These are phyloP conservation scores for Pseudevernia furfuracea DNA, from an alignment of 495 filamentous ascomycete genomes.

Conservation along the genomic window DNA sequence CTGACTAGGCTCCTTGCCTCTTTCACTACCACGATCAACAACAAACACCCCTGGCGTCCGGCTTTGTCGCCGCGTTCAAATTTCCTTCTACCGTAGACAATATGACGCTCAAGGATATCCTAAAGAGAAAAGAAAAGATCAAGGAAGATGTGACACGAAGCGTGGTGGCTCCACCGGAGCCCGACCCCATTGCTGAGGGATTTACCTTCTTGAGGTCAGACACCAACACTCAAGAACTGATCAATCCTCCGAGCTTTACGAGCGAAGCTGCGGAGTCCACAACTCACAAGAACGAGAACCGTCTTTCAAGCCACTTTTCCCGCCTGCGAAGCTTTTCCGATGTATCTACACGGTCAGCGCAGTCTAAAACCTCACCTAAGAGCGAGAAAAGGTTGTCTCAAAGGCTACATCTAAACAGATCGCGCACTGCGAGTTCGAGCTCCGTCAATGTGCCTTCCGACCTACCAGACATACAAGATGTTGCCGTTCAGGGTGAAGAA, in stretches of 20 bases:
- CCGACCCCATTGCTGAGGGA: conserved; percentile 44
- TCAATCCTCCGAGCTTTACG: conserved; percentile 53
- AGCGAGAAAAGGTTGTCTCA: conserved; percentile 54
- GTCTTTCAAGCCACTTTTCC: conserved; percentile 27
- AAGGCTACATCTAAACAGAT: conserved; percentile 55
- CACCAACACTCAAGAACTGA: conserved; percentile 69
- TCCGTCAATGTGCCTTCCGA: conserved; percentile 71
- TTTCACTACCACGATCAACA: background rate
- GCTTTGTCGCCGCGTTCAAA: background rate
- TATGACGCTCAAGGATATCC: conserved; percentile 67
- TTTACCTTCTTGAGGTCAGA: conserved; percentile 82
- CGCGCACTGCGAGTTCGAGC: conserved; percentile 41
- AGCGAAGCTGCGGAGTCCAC: conserved; percentile 31
- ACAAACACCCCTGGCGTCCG: background rate
- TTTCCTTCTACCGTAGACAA: conserved; percentile 18
- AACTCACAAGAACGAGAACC: conserved; percentile 23
- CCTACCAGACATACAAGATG: conserved; percentile 62
- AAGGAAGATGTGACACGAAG: conserved; percentile 30
- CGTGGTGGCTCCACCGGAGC: conserved; percentile 27
- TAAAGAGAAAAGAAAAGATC: conserved; percentile 64
- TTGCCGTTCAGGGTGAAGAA: conserved; percentile 42
- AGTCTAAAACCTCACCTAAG: conserved; percentile 33
- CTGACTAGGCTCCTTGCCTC: background rate
- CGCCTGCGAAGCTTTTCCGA: conserved; percentile 42
- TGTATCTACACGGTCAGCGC: conserved; percentile 42